Base-by-base conservation (phyloP, 2,329 filamentous ascomycete species). In the Claviceps purpurea region DNA sequence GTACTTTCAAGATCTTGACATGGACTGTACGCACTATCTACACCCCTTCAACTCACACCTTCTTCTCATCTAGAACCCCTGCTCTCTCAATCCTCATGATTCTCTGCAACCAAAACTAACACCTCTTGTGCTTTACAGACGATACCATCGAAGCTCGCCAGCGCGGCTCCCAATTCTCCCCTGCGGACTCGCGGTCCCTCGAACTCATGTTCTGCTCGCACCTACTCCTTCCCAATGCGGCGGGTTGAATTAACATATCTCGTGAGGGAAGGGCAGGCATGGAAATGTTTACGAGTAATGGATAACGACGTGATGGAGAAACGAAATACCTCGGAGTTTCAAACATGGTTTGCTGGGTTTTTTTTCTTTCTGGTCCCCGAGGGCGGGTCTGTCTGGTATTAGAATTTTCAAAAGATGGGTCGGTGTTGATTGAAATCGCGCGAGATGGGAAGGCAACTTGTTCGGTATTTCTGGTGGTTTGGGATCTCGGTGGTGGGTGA, bases 1-100 rank as follows among this genome's bases (percentile, higher is more conserved):
- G 24, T 84, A 79, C 56, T 84, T 82, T 58, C 68, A 77, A 49
- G 68, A 68, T 34, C 66, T 84, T 38, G 72, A 77, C 53, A 65
- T 84, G 1, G 77, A 76, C 52, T 78, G 80, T 82, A 66, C 69
- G 78, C 70, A 13, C 39, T 11, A n/a, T 20, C 44, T 14, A 20
- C 10, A 16, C 18, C n/a, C 22, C 20, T 44, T 18, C 13, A 24
- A 5, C 20, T 14, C 11, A 18, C 30, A 11, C 10, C 30, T 26
- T 18, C 14, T 34, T 20, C 24, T 5, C 16, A n/a, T 4, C 24
- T 13, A 16, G 3, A 38, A 11, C 18, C 4, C 11, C 34, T 13
- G 2, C 16, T 5, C 10, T 39, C 22, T 24, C 22, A 10, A 2
- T 22, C 16, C 37, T 20, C 2, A 5, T 47, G 1, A 10, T 14